Percentiles rank a stretch among this genome's conserved stretches.
These are phyloP conservation scores for Brassica balearica DNA, from an alignment of 441 rosid genomes.

Conservation along the genomic window DNA sequence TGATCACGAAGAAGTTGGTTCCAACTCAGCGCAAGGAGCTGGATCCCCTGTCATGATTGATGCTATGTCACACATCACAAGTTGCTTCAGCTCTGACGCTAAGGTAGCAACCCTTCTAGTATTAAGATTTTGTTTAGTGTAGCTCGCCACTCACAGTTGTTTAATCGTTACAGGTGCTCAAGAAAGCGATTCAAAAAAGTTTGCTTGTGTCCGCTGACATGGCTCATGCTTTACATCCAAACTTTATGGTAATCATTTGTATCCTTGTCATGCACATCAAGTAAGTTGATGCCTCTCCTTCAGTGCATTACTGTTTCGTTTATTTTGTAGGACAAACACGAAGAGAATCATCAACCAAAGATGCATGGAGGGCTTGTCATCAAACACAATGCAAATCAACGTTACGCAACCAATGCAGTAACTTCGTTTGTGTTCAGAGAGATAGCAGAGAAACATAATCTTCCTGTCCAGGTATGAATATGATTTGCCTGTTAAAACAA, in stretches of 20 bases:
- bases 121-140: neutral
- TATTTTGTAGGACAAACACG: constrained; percentile 80
- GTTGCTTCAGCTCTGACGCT: constrained; percentile 71
- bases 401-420: constrained; percentile 93
- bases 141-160: neutral
- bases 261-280: neutral
- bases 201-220: constrained; percentile 95
- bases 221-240: constrained; percentile 99
- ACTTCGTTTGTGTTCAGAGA: constrained; percentile 86
- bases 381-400: constrained; percentile 96
- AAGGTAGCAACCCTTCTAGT: constrained; percentile 55
- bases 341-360: constrained; percentile 95
- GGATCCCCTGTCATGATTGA: constrained; percentile 98
- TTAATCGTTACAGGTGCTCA: constrained; percentile 63
- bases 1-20: constrained; percentile 99
- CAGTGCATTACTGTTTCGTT: constrained; percentile 23
- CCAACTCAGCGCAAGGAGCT: constrained; percentile 96
- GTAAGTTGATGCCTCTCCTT: constrained; percentile 10
- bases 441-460: constrained; percentile 74
- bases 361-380: constrained; percentile 99
- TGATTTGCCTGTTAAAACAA: neutral
- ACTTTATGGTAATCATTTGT: constrained; percentile 63
- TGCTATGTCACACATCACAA: constrained; percentile 85
- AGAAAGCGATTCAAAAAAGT: constrained; percentile 89
- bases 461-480: constrained; percentile 90